A percentile compares a stretch with the other conserved stretches of the same genome.
Evolutionary conservation across 345 rosid species (phyloP).

Genomic region (Moricandia moricandioides): DNA sequence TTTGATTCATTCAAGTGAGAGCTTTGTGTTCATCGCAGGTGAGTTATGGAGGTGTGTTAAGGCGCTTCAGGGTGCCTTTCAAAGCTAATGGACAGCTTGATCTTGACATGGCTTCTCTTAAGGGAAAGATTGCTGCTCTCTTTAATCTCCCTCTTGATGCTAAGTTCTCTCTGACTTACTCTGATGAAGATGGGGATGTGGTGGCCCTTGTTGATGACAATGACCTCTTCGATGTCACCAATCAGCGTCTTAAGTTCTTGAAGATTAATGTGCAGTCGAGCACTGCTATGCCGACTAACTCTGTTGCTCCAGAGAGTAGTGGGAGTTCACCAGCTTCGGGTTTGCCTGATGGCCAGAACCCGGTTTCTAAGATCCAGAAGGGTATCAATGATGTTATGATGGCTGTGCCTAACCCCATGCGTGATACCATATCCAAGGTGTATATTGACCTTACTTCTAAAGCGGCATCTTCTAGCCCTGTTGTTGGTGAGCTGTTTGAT

Average conservation of each 20-base stretch:
- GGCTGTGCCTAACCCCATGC: conserved; percentile 63
- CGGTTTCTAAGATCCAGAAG: conserved; percentile 40
- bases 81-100: conserved; percentile 57
- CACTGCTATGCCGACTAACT: conserved; percentile 30
- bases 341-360: conserved; percentile 41
- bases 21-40: conserved; percentile 52
- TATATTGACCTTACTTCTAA: conserved; percentile 58
- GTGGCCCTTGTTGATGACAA: conserved; percentile 76
- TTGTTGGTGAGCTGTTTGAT: conserved; percentile 35
- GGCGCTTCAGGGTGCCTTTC: conserved; percentile 71
- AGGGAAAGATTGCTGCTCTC: conserved; percentile 57
- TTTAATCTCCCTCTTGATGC: conserved; percentile 56
- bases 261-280: conserved; percentile 55
- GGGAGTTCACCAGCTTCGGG: conserved; percentile 58
- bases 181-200: conserved; percentile 89
- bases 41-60: conserved; percentile 60
- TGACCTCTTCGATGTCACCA: conserved; percentile 70
- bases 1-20: background rate
- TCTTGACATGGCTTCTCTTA: conserved; percentile 59
- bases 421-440: conserved; percentile 48
- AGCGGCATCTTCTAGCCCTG: conserved; percentile 47
- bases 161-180: conserved; percentile 59
- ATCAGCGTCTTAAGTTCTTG: conserved; percentile 69
- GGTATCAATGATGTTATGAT: conserved; percentile 54
- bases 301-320: conserved; percentile 45